phyloP scores from a whole-genome alignment of 2,329 filamentous ascomycete species.

The Fusarium miscanthi region DNA sequence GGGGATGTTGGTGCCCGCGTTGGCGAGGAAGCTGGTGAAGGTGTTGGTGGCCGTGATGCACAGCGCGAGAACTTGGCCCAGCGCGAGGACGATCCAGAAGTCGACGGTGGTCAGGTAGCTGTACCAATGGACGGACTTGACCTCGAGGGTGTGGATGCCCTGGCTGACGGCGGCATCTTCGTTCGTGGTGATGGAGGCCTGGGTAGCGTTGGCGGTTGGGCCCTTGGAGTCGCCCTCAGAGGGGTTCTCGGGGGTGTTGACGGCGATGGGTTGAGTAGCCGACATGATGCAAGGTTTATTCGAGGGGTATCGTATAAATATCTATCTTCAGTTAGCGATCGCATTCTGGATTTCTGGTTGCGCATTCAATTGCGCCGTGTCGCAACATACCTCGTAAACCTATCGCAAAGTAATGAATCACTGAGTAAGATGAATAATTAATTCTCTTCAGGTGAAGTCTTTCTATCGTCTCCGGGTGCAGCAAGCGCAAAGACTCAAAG shows the following conservation, averaged over 20 bases:
- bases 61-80: constrained; percentile 87
- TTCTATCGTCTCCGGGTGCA: constrained; percentile 62
- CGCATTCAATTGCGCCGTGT: not conserved
- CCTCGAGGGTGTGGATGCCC: constrained; percentile 67
- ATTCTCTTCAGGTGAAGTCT: constrained; percentile 56
- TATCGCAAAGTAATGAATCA: constrained; percentile 11
- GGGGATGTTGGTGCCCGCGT: constrained; percentile 79
- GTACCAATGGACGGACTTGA: constrained; percentile 67
- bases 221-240: constrained; percentile 39
- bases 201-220: constrained; percentile 27
- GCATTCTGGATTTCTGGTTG: accelerated
- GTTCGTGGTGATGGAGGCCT: constrained; percentile 13
- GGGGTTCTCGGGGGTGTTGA: not conserved
- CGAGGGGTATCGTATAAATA: constrained; percentile 8
- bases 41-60: constrained; percentile 95
- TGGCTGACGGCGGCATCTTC: constrained; percentile 56
- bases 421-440: not conserved
- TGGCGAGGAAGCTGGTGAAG: constrained; percentile 79
- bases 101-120: constrained; percentile 84
- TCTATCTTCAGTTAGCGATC: not conserved
- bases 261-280: constrained; percentile 8
- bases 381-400: constrained; percentile 28
- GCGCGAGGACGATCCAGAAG: constrained; percentile 84
- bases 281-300: constrained; percentile 31
- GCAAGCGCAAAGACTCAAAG: constrained; percentile 77